phyloP scores from a whole-genome alignment of 2,329 filamentous ascomycete genomes.

The Microcera coccophila region DNA sequence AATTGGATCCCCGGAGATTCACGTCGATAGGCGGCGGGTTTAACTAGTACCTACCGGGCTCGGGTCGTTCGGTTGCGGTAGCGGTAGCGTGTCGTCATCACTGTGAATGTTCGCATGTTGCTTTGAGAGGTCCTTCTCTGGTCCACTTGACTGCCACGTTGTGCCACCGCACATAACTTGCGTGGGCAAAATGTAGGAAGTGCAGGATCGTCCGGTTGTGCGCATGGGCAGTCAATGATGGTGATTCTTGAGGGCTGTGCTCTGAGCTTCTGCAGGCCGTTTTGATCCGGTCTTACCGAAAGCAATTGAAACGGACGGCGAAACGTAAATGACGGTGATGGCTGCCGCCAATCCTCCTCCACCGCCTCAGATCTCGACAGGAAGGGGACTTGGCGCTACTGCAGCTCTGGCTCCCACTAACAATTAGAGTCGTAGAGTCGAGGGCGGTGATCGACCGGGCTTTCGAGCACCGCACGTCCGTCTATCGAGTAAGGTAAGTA shows the following conservation, averaged over 20 bases:
- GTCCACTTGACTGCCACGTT: conserved; percentile 15
- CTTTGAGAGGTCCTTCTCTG: conserved; percentile 10
- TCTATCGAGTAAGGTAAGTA: neutral
- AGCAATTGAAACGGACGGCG: neutral
- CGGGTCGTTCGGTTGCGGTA: conserved; percentile 16
- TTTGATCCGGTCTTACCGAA: conserved; percentile 7
- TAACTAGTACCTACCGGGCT: conserved; percentile 1
- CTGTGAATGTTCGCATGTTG: neutral
- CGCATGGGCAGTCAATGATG: conserved; percentile 13
- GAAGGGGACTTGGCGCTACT: conserved; percentile 8
- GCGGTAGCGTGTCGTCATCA: conserved; percentile 6
- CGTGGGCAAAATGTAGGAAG: conserved; percentile 22
- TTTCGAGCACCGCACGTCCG: conserved; percentile 8
- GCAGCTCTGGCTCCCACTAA: conserved; percentile 2
- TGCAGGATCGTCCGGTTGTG: conserved; percentile 11
- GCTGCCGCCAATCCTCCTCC: conserved; percentile 2
- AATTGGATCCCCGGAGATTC: conserved; percentile 9
- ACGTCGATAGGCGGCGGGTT: conserved; percentile 3
- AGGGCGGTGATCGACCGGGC: conserved; percentile 3
- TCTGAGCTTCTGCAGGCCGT: conserved; percentile 12
- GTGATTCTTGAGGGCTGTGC: conserved; percentile 4
- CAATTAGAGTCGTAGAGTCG: conserved; percentile 4
- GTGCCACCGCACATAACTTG: conserved; percentile 17
- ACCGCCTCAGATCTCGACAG: conserved; percentile 8
- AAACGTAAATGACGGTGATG: neutral